phyloP scores from a whole-genome alignment of 495 filamentous ascomycete genomes.

The Aspergillus steynii region DNA sequence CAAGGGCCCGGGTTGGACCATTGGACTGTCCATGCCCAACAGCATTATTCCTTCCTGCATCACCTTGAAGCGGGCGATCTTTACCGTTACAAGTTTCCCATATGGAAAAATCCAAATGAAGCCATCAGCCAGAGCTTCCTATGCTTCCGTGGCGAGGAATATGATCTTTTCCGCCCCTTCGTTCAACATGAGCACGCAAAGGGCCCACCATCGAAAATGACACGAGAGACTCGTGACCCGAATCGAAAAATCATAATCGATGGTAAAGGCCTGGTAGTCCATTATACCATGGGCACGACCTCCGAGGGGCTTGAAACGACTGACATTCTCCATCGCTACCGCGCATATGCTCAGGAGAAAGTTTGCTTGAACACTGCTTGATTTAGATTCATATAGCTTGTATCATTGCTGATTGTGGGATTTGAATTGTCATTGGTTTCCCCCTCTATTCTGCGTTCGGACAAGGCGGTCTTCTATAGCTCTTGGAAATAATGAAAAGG shows the following conservation, averaged over 20 bases:
- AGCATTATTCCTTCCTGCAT: slow-evolving; percentile 55
- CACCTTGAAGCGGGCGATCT: slow-evolving; percentile 49
- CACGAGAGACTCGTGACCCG: slow-evolving; percentile 9
- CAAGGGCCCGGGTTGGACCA: slow-evolving; percentile 37
- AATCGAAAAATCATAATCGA: slow-evolving; percentile 46
- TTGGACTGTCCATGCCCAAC: slow-evolving; percentile 54
- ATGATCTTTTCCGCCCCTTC: slow-evolving; percentile 16
- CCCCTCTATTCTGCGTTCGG: too few species aligned
- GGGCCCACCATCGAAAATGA: slow-evolving; percentile 3
- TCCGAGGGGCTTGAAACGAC: slow-evolving; percentile 44
- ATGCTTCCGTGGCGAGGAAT: slow-evolving; percentile 48
- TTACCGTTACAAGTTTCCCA: slow-evolving; percentile 52
- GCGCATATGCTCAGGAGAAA: slow-evolving; percentile 51
- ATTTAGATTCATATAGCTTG: not conserved
- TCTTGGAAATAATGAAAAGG: too few species aligned
- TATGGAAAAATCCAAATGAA: slow-evolving; percentile 46
- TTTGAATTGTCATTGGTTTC: too few species aligned
- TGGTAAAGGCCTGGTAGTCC: slow-evolving; percentile 51
- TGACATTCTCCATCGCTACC: slow-evolving; percentile 53
- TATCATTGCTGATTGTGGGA: not conserved
- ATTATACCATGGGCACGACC: slow-evolving; percentile 44
- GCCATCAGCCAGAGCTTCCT: slow-evolving; percentile 49
- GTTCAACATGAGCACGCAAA: slow-evolving; percentile 12
- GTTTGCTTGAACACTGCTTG: slow-evolving; percentile 31
- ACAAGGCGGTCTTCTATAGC: not conserved